Conservation (phyloP, 1,284 basidiomycete genomes). For the Sphaerobolus stellatus region DNA sequence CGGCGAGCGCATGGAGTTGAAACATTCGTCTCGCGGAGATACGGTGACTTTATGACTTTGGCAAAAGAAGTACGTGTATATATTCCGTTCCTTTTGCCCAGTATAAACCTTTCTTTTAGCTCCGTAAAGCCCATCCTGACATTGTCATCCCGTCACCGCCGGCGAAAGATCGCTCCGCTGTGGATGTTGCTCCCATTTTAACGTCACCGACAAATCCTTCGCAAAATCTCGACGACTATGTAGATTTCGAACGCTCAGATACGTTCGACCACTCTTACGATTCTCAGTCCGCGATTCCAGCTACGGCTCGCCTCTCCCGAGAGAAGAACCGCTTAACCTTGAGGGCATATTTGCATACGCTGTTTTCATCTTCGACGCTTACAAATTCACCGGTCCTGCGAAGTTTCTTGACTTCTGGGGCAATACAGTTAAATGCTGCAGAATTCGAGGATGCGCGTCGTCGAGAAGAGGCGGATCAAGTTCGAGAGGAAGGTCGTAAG, state of each 20-base stretch:
- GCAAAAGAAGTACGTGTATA: conserved; percentile 67
- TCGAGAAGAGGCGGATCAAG: conserved; percentile 87
- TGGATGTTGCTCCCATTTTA: conserved; percentile 42
- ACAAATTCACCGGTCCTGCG: conserved; percentile 83
- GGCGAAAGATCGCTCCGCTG: conserved; percentile 79
- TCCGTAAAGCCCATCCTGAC: conserved; percentile 81
- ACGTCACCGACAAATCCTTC: conserved; percentile 25
- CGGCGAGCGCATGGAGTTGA: conserved; percentile 70
- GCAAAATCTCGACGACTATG: too few relatives aligned
- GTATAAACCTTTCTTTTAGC: conserved; percentile 43
- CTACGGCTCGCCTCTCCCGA: conserved; percentile 60
- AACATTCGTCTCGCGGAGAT: conserved; percentile 87
- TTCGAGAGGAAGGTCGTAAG: conserved; percentile 84
- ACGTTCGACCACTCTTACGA: conserved; percentile 14
- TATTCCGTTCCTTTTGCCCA: conserved; percentile 4
- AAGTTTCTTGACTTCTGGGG: conserved; percentile 82
- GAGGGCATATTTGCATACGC: conserved; percentile 83
- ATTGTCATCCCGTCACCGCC: conserved; percentile 79
- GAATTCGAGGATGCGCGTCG: conserved; percentile 79
- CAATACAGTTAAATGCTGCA: conserved; percentile 67
- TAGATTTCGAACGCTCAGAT: conserved; percentile 4
- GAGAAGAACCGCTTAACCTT: conserved; percentile 97
- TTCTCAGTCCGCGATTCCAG: conserved; percentile 15
- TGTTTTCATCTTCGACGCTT: conserved; percentile 74
- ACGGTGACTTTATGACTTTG: conserved; percentile 92